A percentile compares a stretch with the other conserved stretches of the same genome.
phyloP scores from a whole-genome alignment of 192 early-diverging fungal species.

The Linnemannia elongata region DNA sequence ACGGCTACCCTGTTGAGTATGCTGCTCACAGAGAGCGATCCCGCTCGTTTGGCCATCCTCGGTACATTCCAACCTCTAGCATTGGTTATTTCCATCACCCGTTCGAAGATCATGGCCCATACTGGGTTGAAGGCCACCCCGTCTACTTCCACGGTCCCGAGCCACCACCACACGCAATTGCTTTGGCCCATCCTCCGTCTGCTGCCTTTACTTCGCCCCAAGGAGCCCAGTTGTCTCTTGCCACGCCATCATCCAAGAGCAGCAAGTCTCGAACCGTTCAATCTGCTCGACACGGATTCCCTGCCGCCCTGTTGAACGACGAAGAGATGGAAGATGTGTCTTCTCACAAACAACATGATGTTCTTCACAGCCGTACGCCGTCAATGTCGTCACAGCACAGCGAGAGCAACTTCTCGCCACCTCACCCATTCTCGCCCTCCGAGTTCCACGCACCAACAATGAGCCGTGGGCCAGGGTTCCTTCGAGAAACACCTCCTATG shows the following conservation, averaged over 20 bases:
- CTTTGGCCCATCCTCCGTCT: not conserved
- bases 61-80: not conserved
- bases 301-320: conserved; percentile 17
- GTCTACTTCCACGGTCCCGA: not conserved
- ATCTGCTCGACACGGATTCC: conserved; percentile 20
- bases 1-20: conserved; percentile 12
- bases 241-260: not conserved
- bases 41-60: conserved; percentile 11
- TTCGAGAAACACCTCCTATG: not conserved
- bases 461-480: not conserved
- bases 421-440: conserved; percentile 29
- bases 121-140: not conserved
- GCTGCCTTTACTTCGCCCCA: not conserved
- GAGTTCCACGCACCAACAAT: conserved; percentile 10
- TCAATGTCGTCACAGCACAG: conserved; percentile 51
- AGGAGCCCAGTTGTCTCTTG: not conserved
- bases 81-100: not conserved
- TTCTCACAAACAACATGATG: not conserved
- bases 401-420: conserved; percentile 37
- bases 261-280: not conserved
- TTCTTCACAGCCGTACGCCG: conserved; percentile 33
- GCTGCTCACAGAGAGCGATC: conserved; percentile 12
- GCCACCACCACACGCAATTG: not conserved
- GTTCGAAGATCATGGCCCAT: not conserved
- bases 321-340: conserved; percentile 33